A percentile compares a stretch with the other conserved stretches of the same genome.
Evolutionary conservation across 2,329 filamentous ascomycete genomes (phyloP).

Genomic region (Chaetoscypha palmicola): DNA sequence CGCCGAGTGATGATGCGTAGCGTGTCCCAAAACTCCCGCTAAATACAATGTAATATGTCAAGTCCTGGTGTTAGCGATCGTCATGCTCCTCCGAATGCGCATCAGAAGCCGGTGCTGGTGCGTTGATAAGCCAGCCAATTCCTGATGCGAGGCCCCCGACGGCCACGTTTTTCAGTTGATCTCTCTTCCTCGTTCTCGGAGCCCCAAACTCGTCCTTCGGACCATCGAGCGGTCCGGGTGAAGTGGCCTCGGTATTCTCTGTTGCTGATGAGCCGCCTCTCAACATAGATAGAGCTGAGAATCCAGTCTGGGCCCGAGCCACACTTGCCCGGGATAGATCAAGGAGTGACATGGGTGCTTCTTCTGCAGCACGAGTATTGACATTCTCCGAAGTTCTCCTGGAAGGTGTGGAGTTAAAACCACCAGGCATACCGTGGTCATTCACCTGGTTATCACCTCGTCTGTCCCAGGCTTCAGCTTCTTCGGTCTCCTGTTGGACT

Average conservation of each 20-base stretch:
- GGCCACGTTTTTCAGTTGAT: conserved; percentile 60
- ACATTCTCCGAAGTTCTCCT: conserved; percentile 27
- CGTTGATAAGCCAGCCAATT: conserved; percentile 61
- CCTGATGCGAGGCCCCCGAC: conserved; percentile 61
- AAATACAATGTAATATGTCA: no score
- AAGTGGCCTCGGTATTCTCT: conserved; percentile 22
- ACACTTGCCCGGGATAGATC: conserved; percentile 57
- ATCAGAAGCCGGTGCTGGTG: conserved; percentile 27
- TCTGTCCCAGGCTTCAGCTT: conserved; percentile 65
- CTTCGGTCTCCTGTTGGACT: conserved; percentile 58
- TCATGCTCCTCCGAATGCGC: not conserved
- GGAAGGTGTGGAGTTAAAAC: conserved; percentile 37
- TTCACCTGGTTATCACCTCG: conserved; percentile 52
- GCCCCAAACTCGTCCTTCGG: conserved; percentile 7
- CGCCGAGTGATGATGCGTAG: no score
- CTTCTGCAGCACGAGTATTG: conserved; percentile 37
- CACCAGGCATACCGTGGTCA: conserved; percentile 41
- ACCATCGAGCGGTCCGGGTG: conserved; percentile 25
- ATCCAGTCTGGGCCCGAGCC: conserved; percentile 49
- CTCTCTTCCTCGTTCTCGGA: conserved; percentile 51
- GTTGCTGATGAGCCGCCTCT: conserved; percentile 20
- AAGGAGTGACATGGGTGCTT: conserved; percentile 58
- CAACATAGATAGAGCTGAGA: conserved; percentile 43
- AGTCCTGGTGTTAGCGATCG: no score
- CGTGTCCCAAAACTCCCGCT: no score